Percentiles rank a stretch among this genome's conserved stretches.
Evolutionary conservation across 257 asterid genomes (phyloP).

Genomic region (Solanum okadae): DNA sequence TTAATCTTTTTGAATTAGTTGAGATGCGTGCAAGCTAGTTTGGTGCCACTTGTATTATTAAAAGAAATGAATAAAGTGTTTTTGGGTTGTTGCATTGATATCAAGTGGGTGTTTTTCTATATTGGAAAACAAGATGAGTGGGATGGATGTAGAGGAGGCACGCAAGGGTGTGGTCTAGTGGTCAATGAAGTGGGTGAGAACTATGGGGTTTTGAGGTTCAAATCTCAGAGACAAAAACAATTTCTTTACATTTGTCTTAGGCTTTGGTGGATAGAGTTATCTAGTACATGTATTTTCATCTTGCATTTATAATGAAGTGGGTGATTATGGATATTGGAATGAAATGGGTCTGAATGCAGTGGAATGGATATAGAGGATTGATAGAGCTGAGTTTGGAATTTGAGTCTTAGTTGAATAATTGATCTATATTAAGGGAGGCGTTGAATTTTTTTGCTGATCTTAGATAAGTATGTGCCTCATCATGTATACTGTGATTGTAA

Average conservation of each 20-base stretch:
- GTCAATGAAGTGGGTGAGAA: not conserved
- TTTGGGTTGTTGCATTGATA: not conserved
- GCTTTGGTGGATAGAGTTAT: not conserved
- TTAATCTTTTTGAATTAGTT: not conserved
- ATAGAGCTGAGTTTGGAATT: not conserved
- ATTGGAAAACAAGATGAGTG: not conserved
- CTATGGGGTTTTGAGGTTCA: not conserved
- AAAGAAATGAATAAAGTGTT: not conserved
- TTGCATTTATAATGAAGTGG: not conserved
- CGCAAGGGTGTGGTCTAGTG: not conserved
- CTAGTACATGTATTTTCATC: not conserved
- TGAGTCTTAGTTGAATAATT: not conserved
- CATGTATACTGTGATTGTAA: not conserved
- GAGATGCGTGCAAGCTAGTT: not conserved
- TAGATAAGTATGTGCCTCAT: not conserved
- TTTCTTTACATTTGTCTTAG: not conserved
- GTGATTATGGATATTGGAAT: not conserved
- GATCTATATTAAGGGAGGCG: not conserved
- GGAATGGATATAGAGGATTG: not conserved
- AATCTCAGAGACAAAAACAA: not conserved
- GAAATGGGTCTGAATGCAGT: not conserved
- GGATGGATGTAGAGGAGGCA: not conserved
- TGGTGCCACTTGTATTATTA: not conserved
- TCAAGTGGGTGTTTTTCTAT: not conserved
- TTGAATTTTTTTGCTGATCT: not conserved